Evolutionary conservation across 805 yeast species (phyloP), one percentile per base, ranked within the genome.

Genomic region (Saccharomycopsis oosterbeekiorum): DNA sequence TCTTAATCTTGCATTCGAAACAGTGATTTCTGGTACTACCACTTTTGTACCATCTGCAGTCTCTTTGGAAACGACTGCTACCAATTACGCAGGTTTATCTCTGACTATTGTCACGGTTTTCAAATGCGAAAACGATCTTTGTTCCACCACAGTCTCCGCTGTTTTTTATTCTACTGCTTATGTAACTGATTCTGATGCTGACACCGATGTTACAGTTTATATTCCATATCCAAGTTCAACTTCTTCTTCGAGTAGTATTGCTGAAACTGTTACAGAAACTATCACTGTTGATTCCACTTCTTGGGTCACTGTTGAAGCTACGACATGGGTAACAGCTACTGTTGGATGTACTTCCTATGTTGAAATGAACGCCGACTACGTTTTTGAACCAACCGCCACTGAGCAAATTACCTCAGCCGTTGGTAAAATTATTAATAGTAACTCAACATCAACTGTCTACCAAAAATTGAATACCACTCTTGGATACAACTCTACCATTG

Each of bases 111-210:
- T 61, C 29, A 63, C 65, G 26, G 19, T 63, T 11, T 60, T 61
- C 39, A n/a, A 51, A n/a, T 63, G 65, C 50, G 51, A 56, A 19
- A 39, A 53, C 34, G 61, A 60, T 15, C 51, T 63, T 26, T 63
- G 65, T 34, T 24, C 60, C 11, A 63, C 65, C 10, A 57, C 64
- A n/a, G 62, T 64, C 29, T 63, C 65, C 21, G 65, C 40, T 14
- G 21, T 63, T 2, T 63, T 17, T 47, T 63, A 61, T 40, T 59
- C 62, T 29, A 63, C 65, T 24, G 61, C 65, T 14, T 36, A 39
- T 12, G 58, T 61, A 26, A 63, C 65, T 29, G 59, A 63, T 19
- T 36, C 39, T 17, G 64, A 59, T 39, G 55, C 55, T 4, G 64
- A 63, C 9, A 59, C 55, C 14, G 62, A 63, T 37, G 59, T 42